These are phyloP conservation scores for Lignosus rhinocerotis DNA, from an alignment of 1,284 basidiomycete genomes.

Conservation along the genomic window DNA sequence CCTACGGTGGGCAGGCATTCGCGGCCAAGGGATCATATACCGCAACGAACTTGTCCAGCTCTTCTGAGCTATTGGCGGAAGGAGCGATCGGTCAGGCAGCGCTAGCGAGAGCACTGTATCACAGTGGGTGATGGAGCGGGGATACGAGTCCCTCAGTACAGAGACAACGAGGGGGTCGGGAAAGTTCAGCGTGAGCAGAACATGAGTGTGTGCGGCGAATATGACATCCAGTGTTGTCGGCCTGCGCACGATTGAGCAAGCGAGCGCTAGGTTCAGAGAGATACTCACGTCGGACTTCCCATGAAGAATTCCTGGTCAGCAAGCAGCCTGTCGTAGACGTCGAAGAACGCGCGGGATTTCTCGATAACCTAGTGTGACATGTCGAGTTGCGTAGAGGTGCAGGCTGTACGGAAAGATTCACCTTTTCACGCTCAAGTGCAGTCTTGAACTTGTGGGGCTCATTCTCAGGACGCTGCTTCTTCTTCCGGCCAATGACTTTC, in stretches of 20 bases:
- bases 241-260: conserved; percentile 35
- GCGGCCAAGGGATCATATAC: conserved; percentile 25
- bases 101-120: conserved; percentile 44
- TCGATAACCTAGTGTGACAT: conserved; percentile 50
- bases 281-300: conserved; percentile 31
- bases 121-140: conserved; percentile 56
- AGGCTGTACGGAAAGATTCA: conserved; percentile 25
- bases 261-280: background rate
- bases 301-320: conserved; percentile 50
- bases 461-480: conserved; percentile 33
- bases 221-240: conserved; percentile 62
- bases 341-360: conserved; percentile 56
- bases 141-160: conserved; percentile 55
- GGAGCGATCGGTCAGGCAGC: conserved; percentile 27
- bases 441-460: conserved; percentile 38
- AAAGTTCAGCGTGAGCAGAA: conserved; percentile 58
- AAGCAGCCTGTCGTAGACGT: conserved; percentile 58
- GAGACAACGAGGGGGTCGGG: conserved; percentile 59
- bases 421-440: conserved; percentile 68
- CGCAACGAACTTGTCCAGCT: conserved; percentile 25
- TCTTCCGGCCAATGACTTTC: conserved; percentile 32
- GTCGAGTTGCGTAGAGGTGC: background rate
- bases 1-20: conserved; percentile 4
- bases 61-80: conserved; percentile 18
- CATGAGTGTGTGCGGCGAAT: conserved; percentile 66